These are phyloP conservation scores for Ogataea corticis DNA, from an alignment of 805 yeast genomes.

Conservation along the genomic window DNA sequence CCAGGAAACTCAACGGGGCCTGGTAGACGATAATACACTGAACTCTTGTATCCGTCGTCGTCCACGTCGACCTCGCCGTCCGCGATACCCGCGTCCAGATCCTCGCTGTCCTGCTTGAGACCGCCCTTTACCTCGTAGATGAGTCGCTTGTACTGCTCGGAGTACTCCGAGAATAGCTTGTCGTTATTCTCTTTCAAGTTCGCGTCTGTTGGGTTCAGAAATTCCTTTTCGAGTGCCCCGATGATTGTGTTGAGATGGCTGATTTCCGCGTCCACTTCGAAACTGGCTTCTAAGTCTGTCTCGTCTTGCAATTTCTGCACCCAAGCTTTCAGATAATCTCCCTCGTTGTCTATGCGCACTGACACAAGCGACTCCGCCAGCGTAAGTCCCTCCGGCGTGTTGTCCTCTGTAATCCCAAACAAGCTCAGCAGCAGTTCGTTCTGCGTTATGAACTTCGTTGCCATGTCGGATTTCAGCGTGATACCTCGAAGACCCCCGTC, in stretches of 20 bases:
- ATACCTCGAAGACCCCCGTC: slow-evolving; percentile 28
- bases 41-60: slow-evolving; percentile 15
- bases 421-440: slow-evolving; percentile 33
- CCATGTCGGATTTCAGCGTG: slow-evolving; percentile 36
- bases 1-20: slow-evolving; percentile 15
- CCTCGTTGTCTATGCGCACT: slow-evolving; percentile 18
- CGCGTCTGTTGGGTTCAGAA: slow-evolving; percentile 23
- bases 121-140: slow-evolving; percentile 30
- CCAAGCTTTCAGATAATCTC: slow-evolving; percentile 20
- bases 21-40: slow-evolving; percentile 20
- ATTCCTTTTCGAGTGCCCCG: slow-evolving; percentile 22
- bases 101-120: slow-evolving; percentile 13
- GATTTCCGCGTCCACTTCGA: slow-evolving; percentile 12
- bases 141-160: slow-evolving; percentile 16
- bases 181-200: slow-evolving; percentile 21
- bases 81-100: slow-evolving; percentile 21
- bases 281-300: not conserved
- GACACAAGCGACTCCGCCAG: slow-evolving; percentile 22
- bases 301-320: slow-evolving; percentile 13
- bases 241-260: slow-evolving; percentile 15
- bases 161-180: slow-evolving; percentile 20
- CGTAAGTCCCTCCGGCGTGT: slow-evolving; percentile 18
- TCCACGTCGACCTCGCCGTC: slow-evolving; percentile 14
- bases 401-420: slow-evolving; percentile 15
- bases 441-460: slow-evolving; percentile 34